These are phyloP conservation scores for Pseudogymnoascus verrucosus DNA, from an alignment of 2,329 filamentous ascomycete species.

Conservation along the genomic window DNA sequence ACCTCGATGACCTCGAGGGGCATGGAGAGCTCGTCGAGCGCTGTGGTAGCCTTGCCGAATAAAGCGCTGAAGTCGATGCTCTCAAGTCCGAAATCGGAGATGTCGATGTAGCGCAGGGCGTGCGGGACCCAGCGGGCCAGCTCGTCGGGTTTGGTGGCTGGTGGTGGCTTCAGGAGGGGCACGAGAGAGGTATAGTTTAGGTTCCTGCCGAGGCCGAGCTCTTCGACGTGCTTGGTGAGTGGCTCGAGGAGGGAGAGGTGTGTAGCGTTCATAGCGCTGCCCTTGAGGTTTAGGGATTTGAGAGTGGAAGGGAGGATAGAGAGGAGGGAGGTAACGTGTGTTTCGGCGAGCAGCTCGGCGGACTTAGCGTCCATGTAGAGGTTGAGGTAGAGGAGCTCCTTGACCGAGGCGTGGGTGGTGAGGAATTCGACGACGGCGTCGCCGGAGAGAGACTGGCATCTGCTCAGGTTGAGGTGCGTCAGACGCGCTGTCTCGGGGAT, in stretches of 20 bases:
- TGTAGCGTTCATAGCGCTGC: slow-evolving; percentile 57
- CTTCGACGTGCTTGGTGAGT: slow-evolving; percentile 65
- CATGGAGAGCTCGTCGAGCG: slow-evolving; percentile 52
- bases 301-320: slow-evolving; percentile 58
- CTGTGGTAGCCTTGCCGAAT: slow-evolving; percentile 41
- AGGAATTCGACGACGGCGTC: slow-evolving; percentile 63
- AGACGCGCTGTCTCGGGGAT: slow-evolving; percentile 65
- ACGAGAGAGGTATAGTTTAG: slow-evolving; percentile 55
- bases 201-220: slow-evolving; percentile 64
- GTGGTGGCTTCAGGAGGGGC: slow-evolving; percentile 16
- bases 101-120: slow-evolving; percentile 65
- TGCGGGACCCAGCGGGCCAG: slow-evolving; percentile 44
- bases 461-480: slow-evolving; percentile 71
- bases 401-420: slow-evolving; percentile 60
- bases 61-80: slow-evolving; percentile 50
- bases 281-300: slow-evolving; percentile 67
- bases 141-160: slow-evolving; percentile 24
- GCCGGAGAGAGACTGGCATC: slow-evolving; percentile 63
- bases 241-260: slow-evolving; percentile 58
- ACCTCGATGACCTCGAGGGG: slow-evolving; percentile 73
- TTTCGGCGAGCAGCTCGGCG: slow-evolving; percentile 60
- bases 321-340: slow-evolving; percentile 58
- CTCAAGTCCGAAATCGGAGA: slow-evolving; percentile 59
- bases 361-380: slow-evolving; percentile 64
- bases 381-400: slow-evolving; percentile 62